Evolutionary conservation across 2,329 filamentous ascomycete species (phyloP), one percentile per base, ranked within the genome.

Genomic region (Plectosphaerella cucumerina): DNA sequence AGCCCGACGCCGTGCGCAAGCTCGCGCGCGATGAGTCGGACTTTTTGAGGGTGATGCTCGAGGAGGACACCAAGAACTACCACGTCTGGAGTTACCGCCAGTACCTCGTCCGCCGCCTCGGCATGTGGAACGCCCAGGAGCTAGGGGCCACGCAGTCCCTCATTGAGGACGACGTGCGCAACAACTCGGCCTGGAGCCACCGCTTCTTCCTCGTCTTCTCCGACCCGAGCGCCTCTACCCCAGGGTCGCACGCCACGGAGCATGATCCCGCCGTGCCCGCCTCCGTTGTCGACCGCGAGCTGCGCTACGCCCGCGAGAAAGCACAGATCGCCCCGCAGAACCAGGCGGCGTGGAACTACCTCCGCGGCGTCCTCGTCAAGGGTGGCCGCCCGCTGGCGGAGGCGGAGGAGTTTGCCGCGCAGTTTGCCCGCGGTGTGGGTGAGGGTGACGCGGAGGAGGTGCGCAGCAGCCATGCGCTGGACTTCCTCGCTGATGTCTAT

Each of bases 101-200:
- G 66, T 84, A 81, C 63, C 68, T 86, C 18, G 80, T 85, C 39
- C 71, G 73, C 48, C 83, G 82, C 63, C 70, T 87, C 77, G 86
- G 84, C 65, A 87, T 72, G 76, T 96, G 69, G 78, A 82, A 58
- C 73, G 84, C 87, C 67, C 75, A 77, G 45, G 85, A 99, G 75
- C 74, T 95, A 18, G 69, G 75, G 48, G 84, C 86, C 53, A 82
- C 90, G 33, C 87, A 94, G 64, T 70, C 71, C 37, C 80, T 96
- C 67, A 80, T 99, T 52, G 75, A 82, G 51, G 75, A 82, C 33
- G 94, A 99, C 68, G 84, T 97, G 53, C 82, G 92, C 62, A 99
- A 99, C 73, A 99, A 99, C 69, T 94, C 89, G 43, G 94, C 93
- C 15, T 99, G 94, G 94, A 95, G 93, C 58, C 93, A 99, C 74